Conservation (phyloP, 495 filamentous ascomycete genomes). For the Tetracladium marchalianum region DNA sequence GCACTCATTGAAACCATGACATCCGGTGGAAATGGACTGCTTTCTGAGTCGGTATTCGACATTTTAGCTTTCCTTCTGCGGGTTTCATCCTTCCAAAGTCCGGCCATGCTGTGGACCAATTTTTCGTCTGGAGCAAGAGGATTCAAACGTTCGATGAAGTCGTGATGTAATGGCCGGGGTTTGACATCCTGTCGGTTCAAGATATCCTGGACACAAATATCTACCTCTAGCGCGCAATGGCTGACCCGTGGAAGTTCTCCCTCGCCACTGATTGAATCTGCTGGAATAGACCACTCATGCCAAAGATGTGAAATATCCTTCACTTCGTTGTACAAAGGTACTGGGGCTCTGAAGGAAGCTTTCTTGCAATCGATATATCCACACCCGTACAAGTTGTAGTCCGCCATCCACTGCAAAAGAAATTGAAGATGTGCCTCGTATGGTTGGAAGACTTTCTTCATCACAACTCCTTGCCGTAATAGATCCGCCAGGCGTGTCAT, state of each 20-base stretch:
- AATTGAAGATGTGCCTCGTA: constrained; percentile 91
- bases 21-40: constrained; percentile 68
- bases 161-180: constrained; percentile 70
- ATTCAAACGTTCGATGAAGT: constrained; percentile 69
- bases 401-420: constrained; percentile 92
- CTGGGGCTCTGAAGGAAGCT: constrained; percentile 56
- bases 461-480: constrained; percentile 72
- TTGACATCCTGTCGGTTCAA: constrained; percentile 67
- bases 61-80: constrained; percentile 62
- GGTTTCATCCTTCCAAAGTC: constrained; percentile 87
- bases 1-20: constrained; percentile 80
- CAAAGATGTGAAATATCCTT: constrained; percentile 53
- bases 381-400: constrained; percentile 94
- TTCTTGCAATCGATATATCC: constrained; percentile 64
- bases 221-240: constrained; percentile 80
- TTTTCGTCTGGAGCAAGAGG: constrained; percentile 59
- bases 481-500: constrained; percentile 79
- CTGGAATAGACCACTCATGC: constrained; percentile 58
- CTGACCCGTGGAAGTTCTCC: constrained; percentile 62
- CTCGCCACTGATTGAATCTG: constrained; percentile 45
- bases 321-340: constrained; percentile 57
- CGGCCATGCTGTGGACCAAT: constrained; percentile 86
- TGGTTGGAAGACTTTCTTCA: constrained; percentile 76
- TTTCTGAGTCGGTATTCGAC: constrained; percentile 48
- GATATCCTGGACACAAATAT: constrained; percentile 83